Evolutionary conservation across 129 eudicot genomes (phyloP).

Genomic region (Flaveria linearis): DNA sequence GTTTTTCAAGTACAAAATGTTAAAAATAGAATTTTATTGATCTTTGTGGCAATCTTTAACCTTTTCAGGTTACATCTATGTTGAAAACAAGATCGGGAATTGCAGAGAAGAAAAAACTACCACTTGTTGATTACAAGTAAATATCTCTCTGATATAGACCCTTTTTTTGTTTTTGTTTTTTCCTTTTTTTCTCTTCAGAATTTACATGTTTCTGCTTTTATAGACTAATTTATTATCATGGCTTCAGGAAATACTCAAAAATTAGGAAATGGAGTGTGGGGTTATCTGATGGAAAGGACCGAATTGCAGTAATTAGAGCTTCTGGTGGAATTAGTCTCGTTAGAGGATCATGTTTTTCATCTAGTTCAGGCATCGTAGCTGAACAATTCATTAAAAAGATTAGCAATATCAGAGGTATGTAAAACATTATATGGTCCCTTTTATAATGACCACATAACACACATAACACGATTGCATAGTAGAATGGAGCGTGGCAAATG

Average conservation of each 20-base stretch:
- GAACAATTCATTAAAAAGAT: conserved; percentile 85
- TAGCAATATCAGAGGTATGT: conserved; percentile 62
- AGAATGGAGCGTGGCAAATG: background rate
- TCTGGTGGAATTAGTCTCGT: conserved; percentile 77
- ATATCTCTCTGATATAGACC: conserved; percentile 12
- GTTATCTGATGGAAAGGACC: conserved; percentile 67
- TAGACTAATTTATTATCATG: background rate
- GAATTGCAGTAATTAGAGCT: conserved; percentile 85
- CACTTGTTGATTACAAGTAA: conserved; percentile 69
- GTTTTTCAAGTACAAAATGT: background rate
- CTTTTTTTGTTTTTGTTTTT: background rate
- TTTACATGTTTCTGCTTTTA: background rate
- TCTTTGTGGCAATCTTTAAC: background rate
- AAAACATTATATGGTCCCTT: background rate
- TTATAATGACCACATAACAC: background rate
- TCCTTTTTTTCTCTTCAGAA: background rate
- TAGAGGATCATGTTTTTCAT: conserved; percentile 54
- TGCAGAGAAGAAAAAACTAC: conserved; percentile 60
- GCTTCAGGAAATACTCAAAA: conserved; percentile 64
- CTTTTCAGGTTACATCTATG: conserved; percentile 64
- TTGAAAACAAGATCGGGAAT: conserved; percentile 61
- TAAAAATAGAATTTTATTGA: conserved; percentile 33
- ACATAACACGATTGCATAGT: background rate
- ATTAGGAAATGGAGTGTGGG: conserved; percentile 80
- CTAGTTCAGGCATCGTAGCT: conserved; percentile 65